phyloP scores from a whole-genome alignment of 805 yeast species.

The Priceomyces haplophilus region DNA sequence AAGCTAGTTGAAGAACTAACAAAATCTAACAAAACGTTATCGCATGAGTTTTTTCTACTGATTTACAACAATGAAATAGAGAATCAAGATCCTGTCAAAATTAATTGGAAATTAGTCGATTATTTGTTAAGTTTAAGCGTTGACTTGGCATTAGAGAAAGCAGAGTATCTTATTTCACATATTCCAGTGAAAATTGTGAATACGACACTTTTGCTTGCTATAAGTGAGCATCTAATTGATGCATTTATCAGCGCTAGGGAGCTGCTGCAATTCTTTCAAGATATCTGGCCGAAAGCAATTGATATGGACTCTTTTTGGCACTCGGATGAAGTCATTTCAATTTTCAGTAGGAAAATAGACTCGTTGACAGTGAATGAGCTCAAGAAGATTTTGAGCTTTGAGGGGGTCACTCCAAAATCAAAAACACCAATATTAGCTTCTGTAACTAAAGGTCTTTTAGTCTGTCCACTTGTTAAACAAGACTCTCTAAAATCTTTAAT shows the following conservation, averaged over 20 bases:
- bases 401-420: background rate
- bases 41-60: constrained; percentile 47
- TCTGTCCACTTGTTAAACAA: constrained; percentile 21
- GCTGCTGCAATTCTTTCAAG: constrained; percentile 43
- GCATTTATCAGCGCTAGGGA: constrained; percentile 61
- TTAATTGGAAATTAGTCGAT: constrained; percentile 46
- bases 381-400: constrained; percentile 7
- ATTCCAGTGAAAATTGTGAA: constrained; percentile 5
- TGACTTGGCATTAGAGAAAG: constrained; percentile 51
- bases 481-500: constrained; percentile 12
- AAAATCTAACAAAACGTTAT: constrained; percentile 48
- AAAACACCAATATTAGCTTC: constrained; percentile 14
- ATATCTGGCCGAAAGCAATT: constrained; percentile 39
- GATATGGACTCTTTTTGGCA: constrained; percentile 20
- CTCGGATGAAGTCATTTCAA: constrained; percentile 24
- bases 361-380: constrained; percentile 48
- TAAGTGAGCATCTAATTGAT: constrained; percentile 35
- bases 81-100: constrained; percentile 7
- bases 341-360: constrained; percentile 40
- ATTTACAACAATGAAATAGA: constrained; percentile 33
- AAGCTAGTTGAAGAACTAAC: constrained; percentile 46
- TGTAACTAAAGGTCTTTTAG: constrained; percentile 41
- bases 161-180: constrained; percentile 27
- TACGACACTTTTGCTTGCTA: constrained; percentile 4
- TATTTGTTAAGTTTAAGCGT: constrained; percentile 53